Conservation (phyloP, 352 stramenopile genomes). For the Stramenopiles sp. region DNA sequence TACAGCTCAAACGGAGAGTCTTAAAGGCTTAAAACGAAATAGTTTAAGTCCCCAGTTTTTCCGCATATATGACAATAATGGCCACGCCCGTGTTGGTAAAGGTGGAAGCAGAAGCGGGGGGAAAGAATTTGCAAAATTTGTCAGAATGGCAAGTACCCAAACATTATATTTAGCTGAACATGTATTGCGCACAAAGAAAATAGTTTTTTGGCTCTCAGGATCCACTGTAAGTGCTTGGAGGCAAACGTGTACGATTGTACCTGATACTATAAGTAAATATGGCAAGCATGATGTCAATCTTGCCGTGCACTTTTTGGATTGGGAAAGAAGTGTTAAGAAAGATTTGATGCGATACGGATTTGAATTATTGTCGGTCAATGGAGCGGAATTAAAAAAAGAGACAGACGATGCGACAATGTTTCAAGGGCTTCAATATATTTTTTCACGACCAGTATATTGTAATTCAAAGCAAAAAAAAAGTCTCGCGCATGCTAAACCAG, state of each 20-base stretch:
- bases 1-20: not conserved
- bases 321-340: not conserved
- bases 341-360: not conserved
- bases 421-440: not conserved
- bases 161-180: slow-evolving; percentile 6
- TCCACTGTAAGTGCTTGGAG: not conserved
- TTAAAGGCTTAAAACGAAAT: slow-evolving; percentile 4
- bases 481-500: not conserved
- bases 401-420: not conserved
- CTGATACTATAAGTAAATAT: not conserved
- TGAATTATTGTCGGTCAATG: not conserved
- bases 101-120: too few species aligned
- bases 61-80: not conserved
- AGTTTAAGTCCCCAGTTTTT: not conserved
- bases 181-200: not conserved
- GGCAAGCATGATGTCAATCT: not conserved
- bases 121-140: not conserved
- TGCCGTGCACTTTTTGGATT: not conserved
- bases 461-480: not conserved
- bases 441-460: not conserved
- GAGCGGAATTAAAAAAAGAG: not conserved
- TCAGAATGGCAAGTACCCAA: not conserved
- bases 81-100: too few species aligned
- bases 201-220: not conserved
- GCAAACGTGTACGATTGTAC: not conserved